Conservation (phyloP, 2,329 filamentous ascomycete species). For the Zymoseptoria tritici region DNA sequence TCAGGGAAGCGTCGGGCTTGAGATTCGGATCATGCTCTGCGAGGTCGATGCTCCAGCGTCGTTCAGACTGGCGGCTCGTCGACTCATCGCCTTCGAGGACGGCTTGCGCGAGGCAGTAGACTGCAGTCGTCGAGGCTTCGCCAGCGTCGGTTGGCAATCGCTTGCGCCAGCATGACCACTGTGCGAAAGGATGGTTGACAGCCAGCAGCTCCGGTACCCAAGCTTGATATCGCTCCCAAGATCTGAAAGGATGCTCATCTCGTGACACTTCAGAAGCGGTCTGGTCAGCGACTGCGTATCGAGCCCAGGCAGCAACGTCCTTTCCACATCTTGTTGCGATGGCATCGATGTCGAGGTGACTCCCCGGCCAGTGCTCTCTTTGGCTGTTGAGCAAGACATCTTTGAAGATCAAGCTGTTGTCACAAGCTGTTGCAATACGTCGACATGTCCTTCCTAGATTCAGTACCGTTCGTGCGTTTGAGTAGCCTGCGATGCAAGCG, state of each 20-base stretch:
- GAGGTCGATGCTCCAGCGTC: not conserved
- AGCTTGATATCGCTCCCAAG: not conserved
- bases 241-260: not conserved
- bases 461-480: constrained; percentile 8
- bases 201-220: constrained; percentile 10
- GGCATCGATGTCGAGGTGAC: constrained; percentile 4
- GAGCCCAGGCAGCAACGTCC: constrained; percentile 9
- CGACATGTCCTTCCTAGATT: constrained; percentile 7
- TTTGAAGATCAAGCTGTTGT: constrained; percentile 11
- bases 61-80: not conserved
- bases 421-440: constrained; percentile 9
- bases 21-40: not conserved
- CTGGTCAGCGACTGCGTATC: constrained; percentile 13
- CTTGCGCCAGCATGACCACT: constrained; percentile 2
- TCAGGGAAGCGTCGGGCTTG: not conserved
- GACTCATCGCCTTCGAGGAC: constrained; percentile 1
- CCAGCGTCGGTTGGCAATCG: not conserved
- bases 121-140: not conserved
- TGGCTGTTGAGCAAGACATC: constrained; percentile 5
- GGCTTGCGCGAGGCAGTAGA: constrained; percentile 6
- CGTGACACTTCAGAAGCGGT: constrained; percentile 2
- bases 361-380: not conserved
- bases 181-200: constrained; percentile 8
- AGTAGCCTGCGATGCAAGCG: constrained; percentile 9
- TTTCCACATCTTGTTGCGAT: constrained; percentile 4